Evolutionary conservation across 2,329 filamentous ascomycete species (phyloP).

Genomic region (Colletotrichum sp.): DNA sequence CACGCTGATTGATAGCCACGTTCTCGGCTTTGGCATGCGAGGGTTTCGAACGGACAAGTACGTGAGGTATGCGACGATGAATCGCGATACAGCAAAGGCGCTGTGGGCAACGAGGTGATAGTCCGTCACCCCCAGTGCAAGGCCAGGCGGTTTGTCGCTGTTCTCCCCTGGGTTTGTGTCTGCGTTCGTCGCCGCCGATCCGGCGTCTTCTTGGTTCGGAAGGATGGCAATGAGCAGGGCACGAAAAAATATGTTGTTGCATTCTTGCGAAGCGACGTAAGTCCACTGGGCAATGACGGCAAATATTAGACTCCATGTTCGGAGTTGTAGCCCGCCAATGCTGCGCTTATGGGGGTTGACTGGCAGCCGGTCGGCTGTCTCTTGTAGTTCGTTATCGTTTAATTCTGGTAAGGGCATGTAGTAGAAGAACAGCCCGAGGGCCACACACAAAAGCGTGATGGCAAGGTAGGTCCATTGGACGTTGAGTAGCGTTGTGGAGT

Average conservation of each 20-base stretch:
- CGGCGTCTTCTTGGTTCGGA: constrained; percentile 28
- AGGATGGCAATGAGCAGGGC: constrained; percentile 50
- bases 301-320: constrained; percentile 66
- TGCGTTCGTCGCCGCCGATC: constrained; percentile 26
- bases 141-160: constrained; percentile 43
- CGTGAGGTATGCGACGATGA: constrained; percentile 70
- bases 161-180: constrained; percentile 50
- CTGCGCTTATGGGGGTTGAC: constrained; percentile 55
- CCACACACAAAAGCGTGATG: constrained; percentile 76
- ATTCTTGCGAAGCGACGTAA: constrained; percentile 78
- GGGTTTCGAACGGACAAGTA: constrained; percentile 54
- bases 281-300: constrained; percentile 79
- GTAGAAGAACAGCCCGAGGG: constrained; percentile 72
- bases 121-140: constrained; percentile 62
- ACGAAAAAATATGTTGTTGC: constrained; percentile 65
- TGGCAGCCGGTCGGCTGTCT: constrained; percentile 51
- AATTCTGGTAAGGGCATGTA: constrained; percentile 71
- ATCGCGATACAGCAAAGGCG: constrained; percentile 76
- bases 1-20: constrained; percentile 70
- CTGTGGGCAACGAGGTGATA: constrained; percentile 77
- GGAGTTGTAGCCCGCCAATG: constrained; percentile 54
- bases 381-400: constrained; percentile 59
- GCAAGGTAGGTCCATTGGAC: constrained; percentile 89
- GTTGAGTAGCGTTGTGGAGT: constrained; percentile 63
- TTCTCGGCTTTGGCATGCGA: constrained; percentile 67